Conservation (phyloP, 2,329 filamentous ascomycete species). For the Chrysosporium queenslandicum region DNA sequence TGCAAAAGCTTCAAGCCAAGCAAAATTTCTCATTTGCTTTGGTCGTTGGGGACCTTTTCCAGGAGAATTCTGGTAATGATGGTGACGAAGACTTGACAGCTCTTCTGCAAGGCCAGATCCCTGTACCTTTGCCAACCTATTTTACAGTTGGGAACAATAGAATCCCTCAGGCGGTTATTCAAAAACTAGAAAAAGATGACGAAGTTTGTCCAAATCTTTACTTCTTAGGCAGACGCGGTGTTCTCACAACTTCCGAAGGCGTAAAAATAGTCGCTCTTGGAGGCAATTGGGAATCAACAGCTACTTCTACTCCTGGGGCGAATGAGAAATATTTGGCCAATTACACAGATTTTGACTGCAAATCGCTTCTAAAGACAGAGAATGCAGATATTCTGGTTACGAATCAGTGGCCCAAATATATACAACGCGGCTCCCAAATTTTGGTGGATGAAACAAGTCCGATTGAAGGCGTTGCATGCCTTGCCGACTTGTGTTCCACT, state of each 20-base stretch:
- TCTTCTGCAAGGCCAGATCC: conserved; percentile 62
- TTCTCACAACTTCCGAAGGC: conserved; percentile 81
- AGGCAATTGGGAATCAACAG: conserved; percentile 53
- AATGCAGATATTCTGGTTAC: conserved; percentile 80
- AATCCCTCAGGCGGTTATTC: conserved; percentile 60
- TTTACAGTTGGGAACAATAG: conserved; percentile 68
- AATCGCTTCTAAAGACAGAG: conserved; percentile 63
- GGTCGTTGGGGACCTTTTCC: conserved; percentile 73
- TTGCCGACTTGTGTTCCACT: conserved; percentile 66
- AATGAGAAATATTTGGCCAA: conserved; percentile 62
- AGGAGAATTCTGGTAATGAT: conserved; percentile 36
- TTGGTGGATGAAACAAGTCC: conserved; percentile 44
- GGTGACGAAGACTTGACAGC: conserved; percentile 53
- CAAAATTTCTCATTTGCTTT: conserved; percentile 82
- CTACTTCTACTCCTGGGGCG: conserved; percentile 32
- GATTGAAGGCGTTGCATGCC: conserved; percentile 50
- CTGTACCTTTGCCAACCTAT: conserved; percentile 74
- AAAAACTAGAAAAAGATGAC: conserved; percentile 62
- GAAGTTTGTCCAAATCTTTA: conserved; percentile 83
- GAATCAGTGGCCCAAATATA: conserved; percentile 67
- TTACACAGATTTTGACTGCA: conserved; percentile 68
- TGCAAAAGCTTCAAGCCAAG: conserved; percentile 70
- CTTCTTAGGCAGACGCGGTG: conserved; percentile 76
- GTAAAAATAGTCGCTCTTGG: conserved; percentile 80
- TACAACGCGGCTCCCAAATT: conserved; percentile 60